Base-by-base conservation (phyloP, 2,329 filamentous ascomycete species). In the Penicillium sp. region DNA sequence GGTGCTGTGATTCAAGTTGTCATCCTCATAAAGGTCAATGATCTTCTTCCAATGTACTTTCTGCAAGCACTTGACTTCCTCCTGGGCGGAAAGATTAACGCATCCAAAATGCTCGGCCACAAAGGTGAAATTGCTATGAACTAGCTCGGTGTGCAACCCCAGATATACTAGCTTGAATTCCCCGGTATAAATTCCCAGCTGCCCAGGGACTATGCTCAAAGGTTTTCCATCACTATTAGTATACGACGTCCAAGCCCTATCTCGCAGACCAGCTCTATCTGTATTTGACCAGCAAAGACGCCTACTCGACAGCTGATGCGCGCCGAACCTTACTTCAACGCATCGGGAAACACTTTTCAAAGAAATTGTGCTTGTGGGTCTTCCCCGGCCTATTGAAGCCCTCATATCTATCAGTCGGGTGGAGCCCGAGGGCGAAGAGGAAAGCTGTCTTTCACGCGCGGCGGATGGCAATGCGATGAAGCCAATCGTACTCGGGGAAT, bases 341-440 rank as follows among this genome's bases (percentile, higher is more conserved):
- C 29, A 60, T 71, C 75, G 83, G 20, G 84, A 86, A 67, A 77
- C 75, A 0, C 69, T 87, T 3, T 68, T 87, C 52, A 85, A 87
- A 67, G 70, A 77, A 4, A 74, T 83, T 4, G 71, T 73, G 14
- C 69, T 86, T 2, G 75, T 84, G 4, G 83, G 84, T 1, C 80
- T 86, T 0, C 83, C 81, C 63, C 85, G 83, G 63, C 81, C 83
- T 1, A 64, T 85, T 2, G 82, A 85, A 60, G 78, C 82, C 2
- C 77, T 85, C 35, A 73, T 84, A 20, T 72, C 75, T 18, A 83
- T 85, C 47, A 74, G 70, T 44, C 69, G 72, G 2, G 65, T 80
- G 2, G 79, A 83, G 58, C 64, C 63, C 44, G 73, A 71, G 0
- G 82, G 85, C 62, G 83, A 86, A 61, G 77, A 75, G 31, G 83